phyloP scores from a whole-genome alignment of 23 red algal genomes.

The Pyropia haitanensis region DNA sequence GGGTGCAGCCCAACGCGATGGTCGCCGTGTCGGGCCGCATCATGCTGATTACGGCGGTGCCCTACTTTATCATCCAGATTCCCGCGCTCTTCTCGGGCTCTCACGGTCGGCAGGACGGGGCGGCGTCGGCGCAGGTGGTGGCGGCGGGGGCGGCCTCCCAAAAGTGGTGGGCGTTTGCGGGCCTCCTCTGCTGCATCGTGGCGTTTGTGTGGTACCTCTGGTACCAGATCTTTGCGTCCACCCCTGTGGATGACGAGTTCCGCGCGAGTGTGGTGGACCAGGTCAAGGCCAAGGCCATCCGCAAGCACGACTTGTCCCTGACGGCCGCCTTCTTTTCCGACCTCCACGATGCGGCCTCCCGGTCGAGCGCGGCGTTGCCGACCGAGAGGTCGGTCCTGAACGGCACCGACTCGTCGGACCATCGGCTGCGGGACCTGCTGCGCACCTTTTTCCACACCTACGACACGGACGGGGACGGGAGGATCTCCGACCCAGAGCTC shows the following conservation, averaged over 20 bases:
- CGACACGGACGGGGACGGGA: constrained; percentile 19
- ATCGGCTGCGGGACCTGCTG: constrained; percentile 15
- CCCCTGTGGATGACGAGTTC: constrained; percentile 5
- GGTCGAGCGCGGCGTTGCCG: background rate
- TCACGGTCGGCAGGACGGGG: constrained; percentile 19
- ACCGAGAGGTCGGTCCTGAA: constrained; percentile 26
- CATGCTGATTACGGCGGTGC: constrained; percentile 37
- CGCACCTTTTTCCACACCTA: constrained; percentile 41
- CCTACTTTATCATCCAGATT: constrained; percentile 55
- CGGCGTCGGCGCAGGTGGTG: background rate
- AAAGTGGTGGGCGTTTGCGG: constrained; percentile 20
- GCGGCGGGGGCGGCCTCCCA: constrained; percentile 18
- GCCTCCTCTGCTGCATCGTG: constrained; percentile 34
- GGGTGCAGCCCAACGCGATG: constrained; percentile 17
- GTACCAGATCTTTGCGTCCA: constrained; percentile 18
- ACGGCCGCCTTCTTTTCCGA: constrained; percentile 38
- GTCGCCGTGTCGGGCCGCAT: constrained; percentile 21
- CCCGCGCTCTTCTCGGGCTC: constrained; percentile 34
- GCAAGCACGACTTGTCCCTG: constrained; percentile 19
- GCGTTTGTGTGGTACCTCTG: constrained; percentile 45
- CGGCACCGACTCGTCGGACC: background rate
- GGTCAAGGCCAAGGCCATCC: constrained; percentile 17
- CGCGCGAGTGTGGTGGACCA: constrained; percentile 9
- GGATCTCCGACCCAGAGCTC: constrained; percentile 34
- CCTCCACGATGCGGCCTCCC: constrained; percentile 10